phyloP scores from a whole-genome alignment of 108 stramenopile genomes.

The Skeletonema grethae region DNA sequence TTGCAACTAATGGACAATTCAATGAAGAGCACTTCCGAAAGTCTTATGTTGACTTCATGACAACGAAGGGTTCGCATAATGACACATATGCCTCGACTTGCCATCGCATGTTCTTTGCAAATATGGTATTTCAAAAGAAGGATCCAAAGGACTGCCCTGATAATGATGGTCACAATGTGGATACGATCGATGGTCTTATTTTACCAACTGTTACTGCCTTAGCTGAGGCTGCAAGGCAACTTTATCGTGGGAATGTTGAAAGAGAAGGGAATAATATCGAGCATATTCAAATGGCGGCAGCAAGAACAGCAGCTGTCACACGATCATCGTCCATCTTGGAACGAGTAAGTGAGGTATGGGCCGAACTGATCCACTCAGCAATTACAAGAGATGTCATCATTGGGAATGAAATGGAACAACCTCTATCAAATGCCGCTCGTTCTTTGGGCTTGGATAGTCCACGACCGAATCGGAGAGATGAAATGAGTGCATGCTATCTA shows the following conservation, averaged over 20 bases:
- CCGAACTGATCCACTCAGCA: slow-evolving; percentile 36
- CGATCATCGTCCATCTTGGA: slow-evolving; percentile 55
- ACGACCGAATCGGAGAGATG: slow-evolving; percentile 29
- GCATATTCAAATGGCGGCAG: slow-evolving; percentile 37
- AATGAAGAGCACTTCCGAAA: slow-evolving; percentile 68
- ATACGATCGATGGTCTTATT: slow-evolving; percentile 84
- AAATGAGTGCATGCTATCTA: slow-evolving; percentile 83
- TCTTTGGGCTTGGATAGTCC: slow-evolving; percentile 39
- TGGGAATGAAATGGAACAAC: slow-evolving; percentile 29
- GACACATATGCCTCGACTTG: slow-evolving; percentile 90
- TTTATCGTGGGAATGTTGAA: background rate
- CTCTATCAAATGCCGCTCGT: slow-evolving; percentile 26
- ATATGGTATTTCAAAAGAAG: slow-evolving; percentile 54
- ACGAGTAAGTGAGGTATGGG: slow-evolving; percentile 50
- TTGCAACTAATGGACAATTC: slow-evolving; percentile 48
- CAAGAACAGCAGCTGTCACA: slow-evolving; percentile 61
- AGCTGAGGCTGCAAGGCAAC: slow-evolving; percentile 38
- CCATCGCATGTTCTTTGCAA: slow-evolving; percentile 94
- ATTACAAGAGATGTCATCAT: slow-evolving; percentile 28
- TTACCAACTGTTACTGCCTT: slow-evolving; percentile 72
- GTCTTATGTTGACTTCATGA: slow-evolving; percentile 87
- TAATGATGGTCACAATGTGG: slow-evolving; percentile 91
- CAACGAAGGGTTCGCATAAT: slow-evolving; percentile 77
- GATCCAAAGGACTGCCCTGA: slow-evolving; percentile 81
- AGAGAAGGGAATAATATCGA: slow-evolving; percentile 16